phyloP scores from a whole-genome alignment of 768 basidiomycete genomes.

The Boletellus ananas region DNA sequence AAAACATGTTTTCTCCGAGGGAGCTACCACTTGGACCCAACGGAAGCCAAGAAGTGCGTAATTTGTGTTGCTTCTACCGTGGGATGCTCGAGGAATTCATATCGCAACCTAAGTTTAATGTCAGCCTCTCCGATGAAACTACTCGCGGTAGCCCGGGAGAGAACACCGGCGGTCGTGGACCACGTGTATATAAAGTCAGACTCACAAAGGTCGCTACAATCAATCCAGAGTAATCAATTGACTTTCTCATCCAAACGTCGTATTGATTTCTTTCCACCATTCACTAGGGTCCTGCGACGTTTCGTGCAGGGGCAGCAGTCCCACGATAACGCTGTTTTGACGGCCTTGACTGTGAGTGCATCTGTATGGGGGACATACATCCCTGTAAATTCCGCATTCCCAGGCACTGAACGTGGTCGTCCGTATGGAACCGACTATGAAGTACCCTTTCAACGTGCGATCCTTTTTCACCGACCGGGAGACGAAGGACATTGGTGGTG shows the following conservation, averaged over 20 bases:
- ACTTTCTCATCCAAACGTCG: slow-evolving; percentile 20
- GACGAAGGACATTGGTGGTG: slow-evolving; percentile 50
- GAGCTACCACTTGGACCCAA: slow-evolving; percentile 56
- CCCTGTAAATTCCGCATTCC: not conserved
- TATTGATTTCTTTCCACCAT: slow-evolving; percentile 1
- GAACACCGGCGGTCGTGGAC: slow-evolving; percentile 37
- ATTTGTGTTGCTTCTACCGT: not conserved
- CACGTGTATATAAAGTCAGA: slow-evolving; percentile 65
- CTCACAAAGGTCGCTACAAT: slow-evolving; percentile 57
- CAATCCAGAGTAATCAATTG: slow-evolving; percentile 46
- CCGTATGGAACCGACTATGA: slow-evolving; percentile 66
- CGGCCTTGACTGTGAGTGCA: slow-evolving; percentile 55
- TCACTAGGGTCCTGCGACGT: slow-evolving; percentile 52
- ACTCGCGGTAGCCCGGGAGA: slow-evolving; percentile 31
- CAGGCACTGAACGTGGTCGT: slow-evolving; percentile 74
- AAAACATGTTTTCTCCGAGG: slow-evolving; percentile 65
- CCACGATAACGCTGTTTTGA: slow-evolving; percentile 63
- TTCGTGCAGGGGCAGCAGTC: slow-evolving; percentile 65
- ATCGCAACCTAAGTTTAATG: slow-evolving; percentile 49
- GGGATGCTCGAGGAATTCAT: slow-evolving; percentile 2
- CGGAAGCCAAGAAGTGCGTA: slow-evolving; percentile 49
- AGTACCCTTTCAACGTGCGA: slow-evolving; percentile 67
- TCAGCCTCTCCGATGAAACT: slow-evolving; percentile 44
- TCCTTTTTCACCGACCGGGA: slow-evolving; percentile 68
- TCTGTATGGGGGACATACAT: not conserved